phyloP scores from a whole-genome alignment of 345 rosid species.

The Angophora floribunda region DNA sequence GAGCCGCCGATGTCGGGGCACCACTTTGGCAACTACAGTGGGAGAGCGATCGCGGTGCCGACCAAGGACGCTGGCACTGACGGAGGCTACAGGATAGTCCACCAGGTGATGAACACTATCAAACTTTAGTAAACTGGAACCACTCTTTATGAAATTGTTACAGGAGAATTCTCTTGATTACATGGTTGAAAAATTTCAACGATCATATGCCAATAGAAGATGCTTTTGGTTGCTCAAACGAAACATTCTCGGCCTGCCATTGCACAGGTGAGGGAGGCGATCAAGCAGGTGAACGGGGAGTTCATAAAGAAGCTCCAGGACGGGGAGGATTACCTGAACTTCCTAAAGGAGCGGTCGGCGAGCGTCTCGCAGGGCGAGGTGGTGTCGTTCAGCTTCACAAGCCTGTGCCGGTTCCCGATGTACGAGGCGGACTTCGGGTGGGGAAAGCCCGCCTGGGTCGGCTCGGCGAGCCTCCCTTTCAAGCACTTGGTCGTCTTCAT shows the following conservation, averaged over 20 bases:
- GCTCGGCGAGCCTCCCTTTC: neutral
- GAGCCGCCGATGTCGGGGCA: neutral
- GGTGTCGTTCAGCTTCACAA: slow-evolving; percentile 7
- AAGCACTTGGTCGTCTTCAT: slow-evolving; percentile 25
- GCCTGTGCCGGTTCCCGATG: slow-evolving; percentile 30
- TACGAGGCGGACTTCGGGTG: slow-evolving; percentile 42
- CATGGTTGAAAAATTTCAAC: neutral
- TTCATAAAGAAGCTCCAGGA: slow-evolving; percentile 4
- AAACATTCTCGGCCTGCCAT: neutral
- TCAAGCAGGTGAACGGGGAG: neutral
- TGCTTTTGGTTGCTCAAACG: neutral
- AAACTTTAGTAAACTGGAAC: neutral
- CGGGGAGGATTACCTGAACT: neutral
- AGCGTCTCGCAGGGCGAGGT: slow-evolving; percentile 1
- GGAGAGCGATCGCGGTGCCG: neutral
- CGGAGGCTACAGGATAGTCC: neutral
- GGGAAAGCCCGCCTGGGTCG: slow-evolving; percentile 7
- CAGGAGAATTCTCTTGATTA: neutral
- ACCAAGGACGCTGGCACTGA: neutral
- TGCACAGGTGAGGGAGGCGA: neutral
- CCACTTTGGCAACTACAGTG: slow-evolving; percentile 1
- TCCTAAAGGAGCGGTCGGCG: neutral
- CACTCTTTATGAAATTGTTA: neutral
- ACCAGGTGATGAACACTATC: neutral
- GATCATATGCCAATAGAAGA: neutral